Evolutionary conservation across 2,329 filamentous ascomycete genomes (phyloP), one percentile per base, ranked within the genome.

Genomic region (Penicillium occitanis): DNA sequence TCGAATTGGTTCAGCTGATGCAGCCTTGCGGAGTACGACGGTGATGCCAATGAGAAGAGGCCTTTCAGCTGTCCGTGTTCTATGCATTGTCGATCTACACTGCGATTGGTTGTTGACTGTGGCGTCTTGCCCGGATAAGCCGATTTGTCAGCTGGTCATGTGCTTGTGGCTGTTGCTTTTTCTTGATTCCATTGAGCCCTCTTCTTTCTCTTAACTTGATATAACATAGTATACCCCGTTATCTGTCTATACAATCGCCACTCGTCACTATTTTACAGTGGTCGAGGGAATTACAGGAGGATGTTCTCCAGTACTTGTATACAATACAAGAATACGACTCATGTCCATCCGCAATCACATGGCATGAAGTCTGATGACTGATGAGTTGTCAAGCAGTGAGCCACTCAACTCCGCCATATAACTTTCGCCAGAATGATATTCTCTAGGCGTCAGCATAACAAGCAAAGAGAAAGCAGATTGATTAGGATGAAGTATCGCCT

Each of bases 1-100:
- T 25, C n/a, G 19, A 30, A 30, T 28, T 33, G 17, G 40, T 62
- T 62, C 64, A 66, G 64, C 64, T 57, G 64, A 66, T 61, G 64
- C 64, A 66, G 64, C 63, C 63, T 53, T 53, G 33, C 50, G 50
- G 50, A 53, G 50, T 30, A 53, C 63, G 53, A 65, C 37, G 14
- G 13, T 22, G 19, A 61, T 35, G 37, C 40, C 57, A 60, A 44
- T 60, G 57, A 44, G 57, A 60, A 46, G 30, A 57, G 2, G 33
- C 53, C 17, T 40, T 59, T 42, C 57, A 59, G 57, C 57, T 44
- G 51, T 55, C 51, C 30, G 51, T 57, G 53, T 57, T 40, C 53
- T 22, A 37, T 57, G 57, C 57, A 60, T 22, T 60, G 57, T 60
- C 57, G 57, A 60, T 60, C 57, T 44, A 40, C 22, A 7, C 28